phyloP scores from a whole-genome alignment of 345 rosid species.

The Linum usitatissimum region DNA sequence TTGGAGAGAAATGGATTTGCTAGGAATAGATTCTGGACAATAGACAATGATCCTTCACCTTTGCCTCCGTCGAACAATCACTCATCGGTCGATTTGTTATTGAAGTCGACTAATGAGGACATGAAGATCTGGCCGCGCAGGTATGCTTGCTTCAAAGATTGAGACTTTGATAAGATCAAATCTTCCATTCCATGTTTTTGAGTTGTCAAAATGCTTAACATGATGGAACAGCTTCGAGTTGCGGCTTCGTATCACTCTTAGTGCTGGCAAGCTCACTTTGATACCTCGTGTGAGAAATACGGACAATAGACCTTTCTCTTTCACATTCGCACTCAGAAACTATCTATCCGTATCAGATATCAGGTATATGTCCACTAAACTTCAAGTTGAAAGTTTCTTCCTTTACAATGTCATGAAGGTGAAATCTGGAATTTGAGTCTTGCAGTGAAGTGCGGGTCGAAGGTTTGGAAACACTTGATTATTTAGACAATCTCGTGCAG shows the following conservation, averaged over 20 bases:
- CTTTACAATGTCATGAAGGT: conserved; percentile 5
- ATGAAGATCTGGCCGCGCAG: conserved; percentile 72
- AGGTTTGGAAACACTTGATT: conserved; percentile 97
- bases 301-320: conserved; percentile 70
- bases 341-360: conserved; percentile 82
- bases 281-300: conserved; percentile 91
- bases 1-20: conserved; percentile 89
- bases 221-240: conserved; percentile 62
- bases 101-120: conserved; percentile 74
- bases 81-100: conserved; percentile 65
- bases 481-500: conserved; percentile 56
- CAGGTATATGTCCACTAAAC: conserved; percentile 43
- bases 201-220: neutral
- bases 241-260: conserved; percentile 65
- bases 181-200: neutral
- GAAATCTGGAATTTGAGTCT: conserved; percentile 8
- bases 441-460: conserved; percentile 95
- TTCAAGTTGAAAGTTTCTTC: conserved; percentile 6
- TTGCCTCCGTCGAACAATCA: conserved; percentile 56
- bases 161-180: neutral
- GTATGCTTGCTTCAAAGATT: conserved; percentile 26
- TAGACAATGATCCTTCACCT: conserved; percentile 77
- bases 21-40: conserved; percentile 65
- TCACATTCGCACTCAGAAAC: conserved; percentile 61
- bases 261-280: conserved; percentile 72